phyloP scores from a whole-genome alignment of 208 protist species.

The Leishmania aethiopica region DNA sequence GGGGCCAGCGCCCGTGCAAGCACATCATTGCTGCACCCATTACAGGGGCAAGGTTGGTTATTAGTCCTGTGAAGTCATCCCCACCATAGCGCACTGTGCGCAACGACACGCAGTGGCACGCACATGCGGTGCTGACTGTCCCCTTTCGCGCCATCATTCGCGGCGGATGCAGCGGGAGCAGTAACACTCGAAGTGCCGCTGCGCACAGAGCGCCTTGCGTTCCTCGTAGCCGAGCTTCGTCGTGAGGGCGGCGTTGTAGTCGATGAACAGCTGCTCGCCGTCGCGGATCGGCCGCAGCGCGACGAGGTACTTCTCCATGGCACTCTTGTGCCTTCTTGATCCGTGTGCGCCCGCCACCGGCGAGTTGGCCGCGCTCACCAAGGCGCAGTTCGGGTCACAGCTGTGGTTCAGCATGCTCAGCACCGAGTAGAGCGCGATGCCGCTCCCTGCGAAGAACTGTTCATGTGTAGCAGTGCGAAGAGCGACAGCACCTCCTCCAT shows the following conservation, averaged over 20 bases:
- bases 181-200: slow-evolving; percentile 90
- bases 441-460: slow-evolving; percentile 69
- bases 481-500: slow-evolving; percentile 89
- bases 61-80: not conserved
- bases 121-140: not conserved
- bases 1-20: not conserved
- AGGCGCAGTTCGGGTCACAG: slow-evolving; percentile 82
- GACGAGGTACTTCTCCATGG: slow-evolving; percentile 44
- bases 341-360: not conserved
- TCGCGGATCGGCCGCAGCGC: slow-evolving; percentile 70
- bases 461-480: slow-evolving; percentile 86
- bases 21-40: not conserved
- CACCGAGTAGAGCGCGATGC: slow-evolving; percentile 67
- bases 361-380: slow-evolving; percentile 40
- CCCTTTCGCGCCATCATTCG: slow-evolving; percentile 30
- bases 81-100: not conserved
- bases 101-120: not conserved
- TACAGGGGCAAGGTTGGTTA: not conserved
- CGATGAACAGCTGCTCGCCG: slow-evolving; percentile 87
- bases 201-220: slow-evolving; percentile 72
- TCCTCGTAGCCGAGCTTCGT: slow-evolving; percentile 72
- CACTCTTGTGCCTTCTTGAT: not conserved
- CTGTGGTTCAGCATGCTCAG: slow-evolving; percentile 89
- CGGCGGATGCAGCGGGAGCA: slow-evolving; percentile 74
- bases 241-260: slow-evolving; percentile 82